Evolutionary conservation across 2,329 filamentous ascomycete species (phyloP).

Genomic region (Cadophora sp.): DNA sequence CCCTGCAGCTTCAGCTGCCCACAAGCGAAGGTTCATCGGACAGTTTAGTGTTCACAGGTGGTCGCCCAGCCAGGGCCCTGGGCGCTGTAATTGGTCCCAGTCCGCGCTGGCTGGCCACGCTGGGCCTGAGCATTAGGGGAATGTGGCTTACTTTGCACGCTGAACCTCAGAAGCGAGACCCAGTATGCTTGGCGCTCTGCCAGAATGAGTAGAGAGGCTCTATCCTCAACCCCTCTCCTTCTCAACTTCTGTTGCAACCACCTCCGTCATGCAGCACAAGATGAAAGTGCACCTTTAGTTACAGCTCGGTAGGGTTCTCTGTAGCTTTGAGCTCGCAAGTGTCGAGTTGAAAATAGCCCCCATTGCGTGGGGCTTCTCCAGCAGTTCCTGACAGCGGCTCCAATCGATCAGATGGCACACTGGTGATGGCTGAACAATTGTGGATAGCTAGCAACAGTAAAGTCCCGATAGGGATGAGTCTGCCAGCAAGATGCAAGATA

Average conservation of each 20-base stretch:
- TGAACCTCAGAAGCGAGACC: constrained; percentile 31
- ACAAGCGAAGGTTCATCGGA: constrained; percentile 27
- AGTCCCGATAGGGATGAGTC: constrained; percentile 23
- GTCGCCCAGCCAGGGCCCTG: neutral
- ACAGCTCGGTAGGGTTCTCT: constrained; percentile 43
- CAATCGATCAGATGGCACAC: constrained; percentile 24
- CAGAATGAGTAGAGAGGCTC: constrained; percentile 31
- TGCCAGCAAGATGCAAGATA: constrained; percentile 22
- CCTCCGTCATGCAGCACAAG: constrained; percentile 33
- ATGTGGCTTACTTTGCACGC: constrained; percentile 4
- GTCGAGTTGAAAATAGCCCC: constrained; percentile 34
- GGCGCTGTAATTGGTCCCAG: constrained; percentile 21
- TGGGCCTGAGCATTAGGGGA: constrained; percentile 9
- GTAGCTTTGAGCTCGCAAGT: constrained; percentile 40
- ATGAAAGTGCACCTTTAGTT: constrained; percentile 19
- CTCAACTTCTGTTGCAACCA: constrained; percentile 19
- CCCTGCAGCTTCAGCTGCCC: constrained; percentile 29
- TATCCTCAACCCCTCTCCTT: constrained; percentile 18
- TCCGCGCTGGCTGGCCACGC: constrained; percentile 11
- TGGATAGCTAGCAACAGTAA: constrained; percentile 40
- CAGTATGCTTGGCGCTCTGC: constrained; percentile 8
- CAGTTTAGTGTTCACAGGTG: constrained; percentile 1
- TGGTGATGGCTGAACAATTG: constrained; percentile 36
- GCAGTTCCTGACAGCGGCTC: constrained; percentile 28
- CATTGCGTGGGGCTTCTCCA: constrained; percentile 32